A percentile compares a stretch with the other conserved stretches of the same genome.
Evolutionary conservation across 805 yeast species (phyloP).

Genomic region (Saccharomycopsis javanensis): DNA sequence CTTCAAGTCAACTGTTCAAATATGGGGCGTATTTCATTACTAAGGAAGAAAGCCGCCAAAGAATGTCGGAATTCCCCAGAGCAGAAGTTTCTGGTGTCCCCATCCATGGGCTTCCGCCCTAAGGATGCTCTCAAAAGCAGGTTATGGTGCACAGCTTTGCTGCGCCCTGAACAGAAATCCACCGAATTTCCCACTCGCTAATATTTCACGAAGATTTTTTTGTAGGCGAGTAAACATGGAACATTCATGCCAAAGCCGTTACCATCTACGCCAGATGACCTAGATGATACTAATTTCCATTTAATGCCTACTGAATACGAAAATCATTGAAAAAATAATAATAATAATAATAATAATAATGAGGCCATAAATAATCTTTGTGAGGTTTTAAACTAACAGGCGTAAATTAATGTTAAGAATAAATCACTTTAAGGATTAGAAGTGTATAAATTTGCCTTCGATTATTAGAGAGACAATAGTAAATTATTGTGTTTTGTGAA

Average conservation of each 20-base stretch:
- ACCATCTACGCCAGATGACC: neutral
- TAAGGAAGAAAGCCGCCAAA: neutral
- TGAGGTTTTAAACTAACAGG: no score
- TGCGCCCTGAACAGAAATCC: conserved; percentile 5
- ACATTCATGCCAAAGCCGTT: conserved; percentile 2
- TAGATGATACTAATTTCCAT: neutral
- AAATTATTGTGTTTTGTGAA: no score
- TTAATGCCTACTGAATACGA: no score
- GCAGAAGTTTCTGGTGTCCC: conserved; percentile 8
- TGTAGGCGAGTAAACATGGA: conserved; percentile 14
- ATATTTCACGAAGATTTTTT: neutral
- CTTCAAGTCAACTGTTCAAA: conserved; percentile 7
- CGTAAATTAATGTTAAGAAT: no score
- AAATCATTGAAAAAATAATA: no score
- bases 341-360: no score
- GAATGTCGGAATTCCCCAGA: neutral
- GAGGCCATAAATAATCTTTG: no score
- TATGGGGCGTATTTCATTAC: conserved; percentile 4
- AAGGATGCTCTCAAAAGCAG: conserved; percentile 10
- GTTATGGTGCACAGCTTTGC: neutral
- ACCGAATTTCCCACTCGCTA: conserved; percentile 17
- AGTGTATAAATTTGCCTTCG: no score
- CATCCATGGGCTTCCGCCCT: conserved; percentile 11
- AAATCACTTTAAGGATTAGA: no score
- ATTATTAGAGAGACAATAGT: no score